Percentiles rank a stretch among this genome's conserved stretches.
These are phyloP conservation scores for Fraxinus nigra DNA, from an alignment of 305 asterid species.

Conservation along the genomic window DNA sequence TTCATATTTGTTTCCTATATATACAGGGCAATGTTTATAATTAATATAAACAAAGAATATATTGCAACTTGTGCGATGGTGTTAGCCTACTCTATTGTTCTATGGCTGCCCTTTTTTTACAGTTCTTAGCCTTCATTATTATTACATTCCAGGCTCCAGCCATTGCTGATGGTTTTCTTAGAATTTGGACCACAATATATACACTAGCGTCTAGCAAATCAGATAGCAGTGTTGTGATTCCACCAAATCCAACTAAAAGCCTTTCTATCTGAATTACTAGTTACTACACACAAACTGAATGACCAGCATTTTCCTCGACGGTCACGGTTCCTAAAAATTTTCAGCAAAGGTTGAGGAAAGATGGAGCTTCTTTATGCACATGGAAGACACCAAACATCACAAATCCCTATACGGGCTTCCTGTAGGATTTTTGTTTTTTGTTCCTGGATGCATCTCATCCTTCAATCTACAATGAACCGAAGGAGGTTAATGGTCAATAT, in stretches of 20 bases:
- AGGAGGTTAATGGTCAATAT: not conserved
- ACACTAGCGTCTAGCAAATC: not conserved
- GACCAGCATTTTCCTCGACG: not conserved
- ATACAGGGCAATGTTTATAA: not conserved
- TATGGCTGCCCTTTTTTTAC: not conserved
- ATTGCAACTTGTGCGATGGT: not conserved
- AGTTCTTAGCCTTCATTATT: not conserved
- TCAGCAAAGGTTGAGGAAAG: not conserved
- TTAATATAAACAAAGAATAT: not conserved
- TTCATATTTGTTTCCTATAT: not conserved
- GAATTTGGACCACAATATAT: not conserved
- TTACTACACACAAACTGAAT: not conserved
- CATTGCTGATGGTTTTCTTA: not conserved
- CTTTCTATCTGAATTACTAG: not conserved
- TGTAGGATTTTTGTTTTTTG: not conserved
- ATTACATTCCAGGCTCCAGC: not conserved
- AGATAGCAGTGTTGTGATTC: not conserved
- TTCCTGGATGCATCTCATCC: not conserved
- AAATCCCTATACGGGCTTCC: not conserved
- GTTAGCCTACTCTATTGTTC: not conserved
- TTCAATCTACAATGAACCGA: not conserved
- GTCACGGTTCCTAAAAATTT: not conserved
- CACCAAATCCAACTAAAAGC: not conserved
- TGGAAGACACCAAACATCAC: not conserved
- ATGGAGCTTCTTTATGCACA: not conserved